phyloP scores from a whole-genome alignment of 1,284 basidiomycete genomes.

The Hortiboletus rubellus region DNA sequence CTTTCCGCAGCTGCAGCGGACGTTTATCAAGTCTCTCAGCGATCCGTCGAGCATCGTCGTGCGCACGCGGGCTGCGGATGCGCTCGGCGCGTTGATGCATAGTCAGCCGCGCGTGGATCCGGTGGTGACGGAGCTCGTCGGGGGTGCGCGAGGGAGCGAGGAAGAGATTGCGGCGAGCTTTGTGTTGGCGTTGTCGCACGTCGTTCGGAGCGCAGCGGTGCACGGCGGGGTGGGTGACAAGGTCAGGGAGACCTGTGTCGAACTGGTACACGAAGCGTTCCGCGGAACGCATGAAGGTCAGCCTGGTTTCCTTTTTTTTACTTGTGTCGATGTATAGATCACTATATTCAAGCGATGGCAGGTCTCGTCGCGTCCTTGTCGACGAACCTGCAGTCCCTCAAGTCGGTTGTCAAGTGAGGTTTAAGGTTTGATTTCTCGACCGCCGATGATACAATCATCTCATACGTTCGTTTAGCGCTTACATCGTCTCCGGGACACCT shows the following conservation, averaged over 20 bases:
- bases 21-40: slow-evolving; percentile 92
- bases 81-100: slow-evolving; percentile 91
- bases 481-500: slow-evolving; percentile 63
- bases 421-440: background rate
- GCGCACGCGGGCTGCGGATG: slow-evolving; percentile 79
- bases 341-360: too few relatives aligned
- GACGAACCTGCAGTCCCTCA: slow-evolving; percentile 63
- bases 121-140: slow-evolving; percentile 58
- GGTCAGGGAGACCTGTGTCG: too few relatives aligned
- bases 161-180: slow-evolving; percentile 46
- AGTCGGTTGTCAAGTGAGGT: slow-evolving; percentile 68
- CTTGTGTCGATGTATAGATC: too few relatives aligned
- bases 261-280: too few relatives aligned
- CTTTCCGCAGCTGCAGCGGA: slow-evolving; percentile 97
- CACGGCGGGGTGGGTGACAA: too few relatives aligned
- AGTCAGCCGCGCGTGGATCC: slow-evolving; percentile 85
- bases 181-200: slow-evolving; percentile 74
- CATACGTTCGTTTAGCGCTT: slow-evolving; percentile 38
- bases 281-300: too few relatives aligned
- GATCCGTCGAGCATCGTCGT: slow-evolving; percentile 82
- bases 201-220: slow-evolving; percentile 44
- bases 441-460: background rate
- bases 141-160: too few relatives aligned
- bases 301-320: too few relatives aligned
- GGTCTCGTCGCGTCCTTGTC: slow-evolving; percentile 69